A percentile compares a stretch with the other conserved stretches of the same genome.
These are phyloP conservation scores for Phytopythium aichiense DNA, from an alignment of 352 stramenopile species.

Conservation along the genomic window DNA sequence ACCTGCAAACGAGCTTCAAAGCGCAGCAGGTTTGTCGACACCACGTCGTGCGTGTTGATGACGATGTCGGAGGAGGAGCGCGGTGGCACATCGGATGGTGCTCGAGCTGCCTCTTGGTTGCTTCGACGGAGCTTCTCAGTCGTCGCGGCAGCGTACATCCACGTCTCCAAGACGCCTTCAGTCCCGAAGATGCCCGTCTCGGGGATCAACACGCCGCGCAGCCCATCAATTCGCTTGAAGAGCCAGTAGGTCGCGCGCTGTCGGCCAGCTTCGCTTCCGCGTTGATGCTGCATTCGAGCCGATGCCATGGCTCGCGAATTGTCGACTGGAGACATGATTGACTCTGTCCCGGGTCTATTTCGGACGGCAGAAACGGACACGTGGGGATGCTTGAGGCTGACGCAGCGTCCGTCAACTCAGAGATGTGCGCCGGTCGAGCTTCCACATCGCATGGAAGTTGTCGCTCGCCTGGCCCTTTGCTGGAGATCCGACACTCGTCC, in stretches of 20 bases:
- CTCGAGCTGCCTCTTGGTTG: constrained; percentile 4
- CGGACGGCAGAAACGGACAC: background rate
- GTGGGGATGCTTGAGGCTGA: background rate
- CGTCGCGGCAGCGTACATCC: constrained; percentile 14
- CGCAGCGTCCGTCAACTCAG: constrained; percentile 5
- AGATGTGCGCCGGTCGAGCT: constrained; percentile 28
- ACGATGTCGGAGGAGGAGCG: background rate
- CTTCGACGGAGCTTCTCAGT: background rate
- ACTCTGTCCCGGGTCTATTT: background rate
- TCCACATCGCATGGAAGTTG: constrained; percentile 34
- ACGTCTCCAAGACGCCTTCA: constrained; percentile 36
- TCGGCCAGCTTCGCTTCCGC: background rate
- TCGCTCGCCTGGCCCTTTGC: background rate
- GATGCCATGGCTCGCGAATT: background rate
- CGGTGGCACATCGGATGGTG: background rate
- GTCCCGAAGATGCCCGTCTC: constrained; percentile 37
- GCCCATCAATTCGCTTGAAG: constrained; percentile 21
- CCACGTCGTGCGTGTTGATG: constrained; percentile 10
- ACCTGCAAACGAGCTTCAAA: constrained; percentile 37
- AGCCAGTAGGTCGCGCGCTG: constrained; percentile 31
- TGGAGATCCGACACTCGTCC: background rate
- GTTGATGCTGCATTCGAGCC: background rate
- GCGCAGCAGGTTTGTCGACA: constrained; percentile 32
- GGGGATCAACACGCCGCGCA: constrained; percentile 18
- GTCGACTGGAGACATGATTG: background rate